Conservation (phyloP, 192 early-diverging fungal species). For the Phycomyces blakesleeanus region DNA sequence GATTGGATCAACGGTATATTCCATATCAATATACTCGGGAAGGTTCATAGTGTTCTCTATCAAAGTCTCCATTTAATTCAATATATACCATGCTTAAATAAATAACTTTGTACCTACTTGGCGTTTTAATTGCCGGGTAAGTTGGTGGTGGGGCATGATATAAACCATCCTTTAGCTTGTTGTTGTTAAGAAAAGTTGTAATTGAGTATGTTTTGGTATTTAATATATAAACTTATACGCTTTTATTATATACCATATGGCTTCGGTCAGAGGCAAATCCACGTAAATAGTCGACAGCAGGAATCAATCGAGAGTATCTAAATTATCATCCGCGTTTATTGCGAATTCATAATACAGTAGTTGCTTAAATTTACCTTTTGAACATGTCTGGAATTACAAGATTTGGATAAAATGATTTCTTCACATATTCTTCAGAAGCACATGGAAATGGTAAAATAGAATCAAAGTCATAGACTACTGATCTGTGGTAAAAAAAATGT, state of each 20-base stretch:
- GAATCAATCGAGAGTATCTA: slow-evolving; percentile 23
- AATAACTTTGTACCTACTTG: slow-evolving; percentile 9
- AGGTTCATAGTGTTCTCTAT: slow-evolving; percentile 11
- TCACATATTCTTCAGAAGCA: slow-evolving; percentile 4
- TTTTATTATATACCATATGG: slow-evolving; percentile 25
- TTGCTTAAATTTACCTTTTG: slow-evolving; percentile 16
- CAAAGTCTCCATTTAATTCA: no score
- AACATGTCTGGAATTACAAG: background rate
- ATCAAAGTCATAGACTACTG: slow-evolving; percentile 22
- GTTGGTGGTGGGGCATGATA: slow-evolving; percentile 15
- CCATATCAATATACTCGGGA: slow-evolving; percentile 15
- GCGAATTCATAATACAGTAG: no score
- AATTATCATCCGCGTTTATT: no score
- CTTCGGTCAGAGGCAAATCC: slow-evolving; percentile 25
- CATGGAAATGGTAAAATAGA: slow-evolving; percentile 13
- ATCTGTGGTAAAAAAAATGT: background rate
- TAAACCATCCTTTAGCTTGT: slow-evolving; percentile 5
- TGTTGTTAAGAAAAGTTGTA: no score
- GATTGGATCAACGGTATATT: background rate
- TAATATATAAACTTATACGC: no score
- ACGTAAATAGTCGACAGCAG: slow-evolving; percentile 5
- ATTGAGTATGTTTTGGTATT: no score
- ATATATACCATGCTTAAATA: no score
- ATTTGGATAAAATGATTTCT: slow-evolving; percentile 11
- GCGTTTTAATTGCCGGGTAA: slow-evolving; percentile 4